Base-by-base conservation (phyloP, 371 early-diverging fungal genomes). In the Apophysomyces variabilis region DNA sequence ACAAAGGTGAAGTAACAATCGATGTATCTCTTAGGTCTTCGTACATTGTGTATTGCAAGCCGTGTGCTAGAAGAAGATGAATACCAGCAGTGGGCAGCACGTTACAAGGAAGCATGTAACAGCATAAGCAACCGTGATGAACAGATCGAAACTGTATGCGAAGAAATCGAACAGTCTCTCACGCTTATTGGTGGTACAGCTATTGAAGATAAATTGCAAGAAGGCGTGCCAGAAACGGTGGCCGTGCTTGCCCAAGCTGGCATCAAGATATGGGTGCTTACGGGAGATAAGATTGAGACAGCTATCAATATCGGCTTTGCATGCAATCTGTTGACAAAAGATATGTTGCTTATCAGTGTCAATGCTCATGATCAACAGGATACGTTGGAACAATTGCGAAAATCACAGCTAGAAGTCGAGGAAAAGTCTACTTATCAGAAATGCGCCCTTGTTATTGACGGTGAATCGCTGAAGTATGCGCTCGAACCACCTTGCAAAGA, bases 241-340 rank as follows among this genome's bases (percentile, higher is more conserved):
- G 89, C 86, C 57, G 83, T 86, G 38, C 84, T 98, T 32, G 90
- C 96, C 1, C 80, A 86, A 21, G 98, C 98, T 0, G 98, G 97
- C 21, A 96, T 99, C 66, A 90, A 91, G 63, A 85, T 97, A 18
- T 99, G 97, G 96, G 96, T 99, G 84, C 73, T 99, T 75, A 99
- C 99, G 0, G 99, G 99, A 38, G 99, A 99, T 78, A 94, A 98
- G 76, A 93, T 93, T 59, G 99, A 99, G 73, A 99, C 99, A 2
- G 99, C 99, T 43, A 93, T 97, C 73, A 94, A 95, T 68, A 97
- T 97, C 78, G 99, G 96, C 0, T 92, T 92, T 73, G 92, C 94
- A 0, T 96, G 96, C 71, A 87, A 92, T 16, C 80, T 98, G 45
- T 82, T 89, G 37, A 80, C 74, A 13, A 80, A 77, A 60, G 81